These are phyloP conservation scores for Aurinia saxatilis DNA, from an alignment of 345 rosid genomes.

Conservation along the genomic window DNA sequence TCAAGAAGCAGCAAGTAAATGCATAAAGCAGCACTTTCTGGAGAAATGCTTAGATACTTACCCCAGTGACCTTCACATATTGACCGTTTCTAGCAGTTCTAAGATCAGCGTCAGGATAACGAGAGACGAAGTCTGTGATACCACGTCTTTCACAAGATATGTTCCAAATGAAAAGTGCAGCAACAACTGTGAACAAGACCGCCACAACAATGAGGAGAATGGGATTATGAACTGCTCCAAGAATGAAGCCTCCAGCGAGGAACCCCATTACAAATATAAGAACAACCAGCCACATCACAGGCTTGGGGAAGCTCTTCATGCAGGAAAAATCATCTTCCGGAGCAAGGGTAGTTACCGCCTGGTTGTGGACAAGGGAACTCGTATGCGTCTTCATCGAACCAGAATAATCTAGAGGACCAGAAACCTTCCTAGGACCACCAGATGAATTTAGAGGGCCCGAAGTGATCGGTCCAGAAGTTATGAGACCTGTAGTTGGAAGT, in stretches of 20 bases:
- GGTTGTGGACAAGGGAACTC: constrained; percentile 61
- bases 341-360: constrained; percentile 72
- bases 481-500: constrained; percentile 92
- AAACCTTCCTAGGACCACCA: constrained; percentile 81
- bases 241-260: constrained; percentile 96
- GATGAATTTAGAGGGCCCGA: constrained; percentile 88
- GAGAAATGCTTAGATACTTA: constrained; percentile 28
- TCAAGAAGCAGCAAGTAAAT: constrained; percentile 20
- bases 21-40: neutral
- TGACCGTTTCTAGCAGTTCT: constrained; percentile 96
- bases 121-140: constrained; percentile 59
- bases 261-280: constrained; percentile 96
- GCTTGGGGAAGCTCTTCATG: constrained; percentile 84
- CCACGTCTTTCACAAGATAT: constrained; percentile 69
- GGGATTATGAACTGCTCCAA: constrained; percentile 94
- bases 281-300: constrained; percentile 73
- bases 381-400: constrained; percentile 69
- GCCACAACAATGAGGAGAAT: constrained; percentile 91
- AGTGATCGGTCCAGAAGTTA: constrained; percentile 93
- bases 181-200: constrained; percentile 66
- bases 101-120: constrained; percentile 85
- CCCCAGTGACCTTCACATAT: constrained; percentile 97
- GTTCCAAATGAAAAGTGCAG: constrained; percentile 82
- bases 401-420: constrained; percentile 85
- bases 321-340: constrained; percentile 87